phyloP scores from a whole-genome alignment of 83 land plant genomes.

The Thuja plicata region DNA sequence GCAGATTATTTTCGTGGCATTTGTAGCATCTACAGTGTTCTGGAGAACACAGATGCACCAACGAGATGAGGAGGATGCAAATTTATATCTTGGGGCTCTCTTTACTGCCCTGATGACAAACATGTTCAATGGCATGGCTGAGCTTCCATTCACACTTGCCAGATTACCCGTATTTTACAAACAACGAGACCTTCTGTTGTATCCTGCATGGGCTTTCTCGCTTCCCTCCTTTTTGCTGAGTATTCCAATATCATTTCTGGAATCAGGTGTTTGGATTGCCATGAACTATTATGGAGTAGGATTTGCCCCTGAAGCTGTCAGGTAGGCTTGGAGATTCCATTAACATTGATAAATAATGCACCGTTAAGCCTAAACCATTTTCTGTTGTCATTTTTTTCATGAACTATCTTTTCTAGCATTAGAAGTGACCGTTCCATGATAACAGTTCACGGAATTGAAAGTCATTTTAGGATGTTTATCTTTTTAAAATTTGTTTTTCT shows the following conservation, averaged over 20 bases:
- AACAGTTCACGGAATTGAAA: not conserved
- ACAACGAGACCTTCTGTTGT: conserved; percentile 69
- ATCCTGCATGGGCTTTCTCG: conserved; percentile 70
- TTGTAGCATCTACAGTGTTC: conserved; percentile 61
- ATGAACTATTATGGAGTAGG: conserved; percentile 68
- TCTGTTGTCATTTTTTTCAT: not conserved
- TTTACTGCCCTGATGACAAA: conserved; percentile 37
- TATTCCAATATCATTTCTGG: conserved; percentile 56
- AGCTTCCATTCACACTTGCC: conserved; percentile 44
- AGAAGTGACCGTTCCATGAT: conserved; percentile 11
- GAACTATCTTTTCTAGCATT: too few species aligned
- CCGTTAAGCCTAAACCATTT: not conserved
- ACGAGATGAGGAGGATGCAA: conserved; percentile 33
- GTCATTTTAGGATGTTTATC: not conserved
- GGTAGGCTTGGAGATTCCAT: conserved; percentile 24
- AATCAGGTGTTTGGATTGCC: conserved; percentile 52
- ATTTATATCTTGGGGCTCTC: conserved; percentile 47
- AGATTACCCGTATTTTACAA: conserved; percentile 76
- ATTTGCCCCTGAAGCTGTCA: conserved; percentile 68
- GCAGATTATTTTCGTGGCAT: conserved; percentile 56
- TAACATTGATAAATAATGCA: not conserved
- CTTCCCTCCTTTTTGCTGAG: conserved; percentile 43
- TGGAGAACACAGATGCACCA: conserved; percentile 50
- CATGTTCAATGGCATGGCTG: conserved; percentile 76
- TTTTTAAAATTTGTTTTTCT: conserved; percentile 13